These are phyloP conservation scores for Fusarium domesticum DNA, from an alignment of 2,329 filamentous ascomycete species.

Conservation along the genomic window DNA sequence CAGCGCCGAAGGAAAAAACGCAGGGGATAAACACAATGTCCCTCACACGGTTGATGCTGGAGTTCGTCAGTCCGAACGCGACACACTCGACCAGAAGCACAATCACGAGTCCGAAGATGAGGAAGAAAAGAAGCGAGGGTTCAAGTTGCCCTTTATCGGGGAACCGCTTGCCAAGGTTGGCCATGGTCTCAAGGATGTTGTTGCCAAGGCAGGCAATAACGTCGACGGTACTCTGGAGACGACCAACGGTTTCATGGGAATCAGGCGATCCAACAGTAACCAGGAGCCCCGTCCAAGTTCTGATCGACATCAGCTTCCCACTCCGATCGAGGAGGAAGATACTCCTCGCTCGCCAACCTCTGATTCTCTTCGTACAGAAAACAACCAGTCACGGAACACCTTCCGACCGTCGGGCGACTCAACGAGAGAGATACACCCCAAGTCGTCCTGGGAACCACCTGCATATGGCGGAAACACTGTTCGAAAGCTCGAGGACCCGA, in stretches of 20 bases:
- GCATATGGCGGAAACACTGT: slow-evolving; percentile 46
- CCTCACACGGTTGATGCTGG: slow-evolving; percentile 50
- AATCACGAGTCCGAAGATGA: slow-evolving; percentile 23
- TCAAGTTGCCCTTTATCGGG: slow-evolving; percentile 33
- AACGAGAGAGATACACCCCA: slow-evolving; percentile 26
- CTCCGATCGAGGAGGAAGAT: slow-evolving; percentile 34
- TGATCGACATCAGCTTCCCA: slow-evolving; percentile 24
- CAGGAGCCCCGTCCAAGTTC: slow-evolving; percentile 23
- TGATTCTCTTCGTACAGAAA: slow-evolving; percentile 34
- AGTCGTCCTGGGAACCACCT: background rate
- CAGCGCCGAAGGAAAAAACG: slow-evolving; percentile 46
- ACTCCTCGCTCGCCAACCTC: slow-evolving; percentile 14
- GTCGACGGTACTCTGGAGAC: slow-evolving; percentile 53
- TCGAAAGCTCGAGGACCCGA: slow-evolving; percentile 47
- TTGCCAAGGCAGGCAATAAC: slow-evolving; percentile 46
- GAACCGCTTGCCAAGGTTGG: slow-evolving; percentile 46
- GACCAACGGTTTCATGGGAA: slow-evolving; percentile 51
- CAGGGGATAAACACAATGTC: slow-evolving; percentile 51
- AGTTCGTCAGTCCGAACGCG: slow-evolving; percentile 39
- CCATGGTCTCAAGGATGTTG: slow-evolving; percentile 46
- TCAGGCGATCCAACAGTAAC: background rate
- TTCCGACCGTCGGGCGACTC: slow-evolving; percentile 42
- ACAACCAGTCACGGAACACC: slow-evolving; percentile 36
- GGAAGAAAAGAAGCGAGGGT: slow-evolving; percentile 21
- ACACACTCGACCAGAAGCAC: slow-evolving; percentile 10